Percentiles rank a stretch among this genome's conserved stretches.
Evolutionary conservation across 2,329 filamentous ascomycete species (phyloP).

Genomic region (Ceratocystis albifundus): DNA sequence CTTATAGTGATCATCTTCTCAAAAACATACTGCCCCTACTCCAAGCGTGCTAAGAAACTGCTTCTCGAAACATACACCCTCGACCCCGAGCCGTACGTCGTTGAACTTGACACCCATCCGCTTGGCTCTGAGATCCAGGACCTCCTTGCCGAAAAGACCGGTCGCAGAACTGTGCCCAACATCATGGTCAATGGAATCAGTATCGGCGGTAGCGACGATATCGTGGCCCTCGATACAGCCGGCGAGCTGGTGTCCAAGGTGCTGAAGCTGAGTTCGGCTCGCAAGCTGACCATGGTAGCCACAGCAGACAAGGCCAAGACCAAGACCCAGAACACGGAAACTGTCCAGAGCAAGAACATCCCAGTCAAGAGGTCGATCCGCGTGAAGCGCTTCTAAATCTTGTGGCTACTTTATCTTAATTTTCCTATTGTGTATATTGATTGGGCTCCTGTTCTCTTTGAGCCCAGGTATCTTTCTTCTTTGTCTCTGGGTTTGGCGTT

Average conservation of each 20-base stretch:
- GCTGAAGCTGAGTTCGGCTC: conserved; percentile 52
- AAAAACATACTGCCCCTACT: conserved; percentile 84
- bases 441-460: neutral
- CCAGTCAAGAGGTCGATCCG: conserved; percentile 4
- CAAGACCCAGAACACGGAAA: conserved; percentile 1
- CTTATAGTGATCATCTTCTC: conserved; percentile 80
- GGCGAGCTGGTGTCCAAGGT: conserved; percentile 61
- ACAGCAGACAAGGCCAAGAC: conserved; percentile 8
- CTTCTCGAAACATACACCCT: conserved; percentile 78
- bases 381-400: conserved; percentile 10
- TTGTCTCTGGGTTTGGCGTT: conserved; percentile 12
- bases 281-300: conserved; percentile 22
- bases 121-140: conserved; percentile 63
- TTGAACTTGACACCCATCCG: conserved; percentile 77
- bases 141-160: conserved; percentile 59
- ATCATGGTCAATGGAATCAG: conserved; percentile 77
- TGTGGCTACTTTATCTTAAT: neutral
- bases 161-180: conserved; percentile 80
- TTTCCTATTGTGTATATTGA: conserved; percentile 12
- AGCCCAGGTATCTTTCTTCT: neutral
- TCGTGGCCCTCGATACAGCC: conserved; percentile 56
- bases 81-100: conserved; percentile 68
- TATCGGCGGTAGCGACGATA: conserved; percentile 82
- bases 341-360: conserved; percentile 16
- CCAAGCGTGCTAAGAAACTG: conserved; percentile 71